Evolutionary conservation across 352 stramenopile genomes (phyloP).

Genomic region (Pythium brassicae): DNA sequence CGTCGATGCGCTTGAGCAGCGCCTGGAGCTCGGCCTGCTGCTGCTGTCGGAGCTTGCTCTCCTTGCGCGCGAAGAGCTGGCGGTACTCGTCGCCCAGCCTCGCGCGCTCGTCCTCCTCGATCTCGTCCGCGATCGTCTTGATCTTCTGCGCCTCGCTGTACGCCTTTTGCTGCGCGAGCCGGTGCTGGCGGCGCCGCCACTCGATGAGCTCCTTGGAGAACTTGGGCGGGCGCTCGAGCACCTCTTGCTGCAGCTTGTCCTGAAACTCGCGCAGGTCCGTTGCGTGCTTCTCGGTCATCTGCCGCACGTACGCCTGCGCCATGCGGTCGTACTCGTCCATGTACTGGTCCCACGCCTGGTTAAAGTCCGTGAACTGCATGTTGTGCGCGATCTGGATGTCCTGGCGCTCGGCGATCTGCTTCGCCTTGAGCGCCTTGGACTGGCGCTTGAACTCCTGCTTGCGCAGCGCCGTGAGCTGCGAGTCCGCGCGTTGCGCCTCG

Average conservation of each 20-base stretch:
- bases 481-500: slow-evolving; percentile 87
- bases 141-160: slow-evolving; percentile 94
- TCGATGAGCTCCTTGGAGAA: slow-evolving; percentile 94
- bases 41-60: slow-evolving; percentile 88
- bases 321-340: slow-evolving; percentile 95
- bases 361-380: slow-evolving; percentile 95
- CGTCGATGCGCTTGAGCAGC: slow-evolving; percentile 93
- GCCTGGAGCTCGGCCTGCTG: slow-evolving; percentile 91
- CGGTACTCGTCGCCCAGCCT: slow-evolving; percentile 87
- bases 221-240: slow-evolving; percentile 85
- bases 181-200: slow-evolving; percentile 91
- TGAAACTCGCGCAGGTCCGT: slow-evolving; percentile 85
- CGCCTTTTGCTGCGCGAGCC: slow-evolving; percentile 91
- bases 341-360: slow-evolving; percentile 93
- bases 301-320: slow-evolving; percentile 91
- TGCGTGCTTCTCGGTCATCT: slow-evolving; percentile 92
- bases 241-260: slow-evolving; percentile 84
- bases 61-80: slow-evolving; percentile 78
- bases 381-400: slow-evolving; percentile 95
- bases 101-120: slow-evolving; percentile 89
- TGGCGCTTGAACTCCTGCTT: slow-evolving; percentile 91
- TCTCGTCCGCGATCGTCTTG: slow-evolving; percentile 92
- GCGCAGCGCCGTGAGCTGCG: slow-evolving; percentile 82
- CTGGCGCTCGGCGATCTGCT: slow-evolving; percentile 89
- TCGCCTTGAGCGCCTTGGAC: slow-evolving; percentile 87